Base-by-base conservation (phyloP, 1,284 basidiomycete genomes). In the Volvariella surrecta region DNA sequence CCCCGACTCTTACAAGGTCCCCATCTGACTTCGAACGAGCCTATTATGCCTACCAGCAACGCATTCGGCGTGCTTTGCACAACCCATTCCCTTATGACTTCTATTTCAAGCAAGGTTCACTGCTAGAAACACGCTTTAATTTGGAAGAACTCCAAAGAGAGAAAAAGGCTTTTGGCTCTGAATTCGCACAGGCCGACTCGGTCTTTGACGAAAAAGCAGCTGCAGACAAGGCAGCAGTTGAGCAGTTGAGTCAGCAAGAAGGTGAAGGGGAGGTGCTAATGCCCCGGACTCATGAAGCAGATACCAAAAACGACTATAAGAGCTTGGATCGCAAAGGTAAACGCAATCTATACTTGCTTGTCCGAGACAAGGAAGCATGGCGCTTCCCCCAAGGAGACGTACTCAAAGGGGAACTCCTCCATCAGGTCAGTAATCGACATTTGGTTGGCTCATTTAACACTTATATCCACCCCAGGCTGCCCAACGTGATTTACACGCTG, bases 101-200 rank as follows among this genome's bases (percentile, higher is more conserved):
- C 62, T 98, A 96, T 71, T 98, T 97, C 74, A 94, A 94, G 63
- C 81, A 84, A 47, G 94, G 93, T 1, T 90, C 90, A 0, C 73
- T 91, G 2, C 77, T 95, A 24, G 85, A 94, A 59, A 81, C 82
- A 34, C 76, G 85, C 40, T 97, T 93, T 59, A 79, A 71, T 39
- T 61, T 76, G 42, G 79, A 89, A 54, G 85, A 92, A 56, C 73
- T 78, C 45, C 67, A 71, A 49, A 74, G 82, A 41, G 88, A 91
- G 54, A 66, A 69, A 31, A 67, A 70, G 44, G 80, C 80, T 1
- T 92, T 90, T 60, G 88, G 89, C 0, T 60, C 70, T 0, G 65
- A 63, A 6, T 80, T 79, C 52, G 68, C 67, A 3, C 57, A 58
- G 20, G 61, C 65, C 21, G 66, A 71, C 32, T 62, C 62, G 52